Base-by-base conservation (phyloP, 345 rosid genomes). In the Hibiscus trionum region DNA sequence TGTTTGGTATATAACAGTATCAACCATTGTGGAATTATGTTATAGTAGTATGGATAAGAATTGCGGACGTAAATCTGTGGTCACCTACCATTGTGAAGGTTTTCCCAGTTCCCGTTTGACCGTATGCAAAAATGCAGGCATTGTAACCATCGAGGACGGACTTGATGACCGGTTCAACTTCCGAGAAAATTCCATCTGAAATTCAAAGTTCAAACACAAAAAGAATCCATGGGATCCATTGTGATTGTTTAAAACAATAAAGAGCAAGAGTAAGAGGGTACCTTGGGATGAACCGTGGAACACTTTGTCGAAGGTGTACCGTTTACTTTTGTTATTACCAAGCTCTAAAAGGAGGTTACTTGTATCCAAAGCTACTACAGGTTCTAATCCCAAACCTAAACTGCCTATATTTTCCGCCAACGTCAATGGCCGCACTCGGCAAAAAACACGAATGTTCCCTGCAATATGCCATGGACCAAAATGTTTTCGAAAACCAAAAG, bases 41-140 rank as follows among this genome's bases (percentile, higher is more conserved):
- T 56, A 21, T 56, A n/a, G 9, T 56, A 19, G 29, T 56, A n/a
- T 29, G 19, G n/a, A 42, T 16, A 7, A 67, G 39, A n/a, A 19
- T 24, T 27, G 55, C 17, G 37, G 19, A 31, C 24, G 11, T 15
- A 21, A 62, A 16, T 39, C 17, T 2, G 15, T 75, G 21, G 79
- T 86, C 72, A 91, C 91, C 97, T 86, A 91, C 95, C 97, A 89
- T 91, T 49, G 95, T 84, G 78, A 78, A 88, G 53, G 91, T 91
- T 68, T 91, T 91, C n/a, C 97, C 95, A 1, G 95, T 86, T 77
- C 91, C 95, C 0, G 97, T 91, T 84, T 91, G 97, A 53, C 97
- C 95, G 21, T 88, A 86, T 0, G 97, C 95, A 35, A 91, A 88
- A 77, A 91, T 83, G 76, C 97, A 88, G 29, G 95, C 97, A 74